Evolutionary conservation across 176 grass and related monocot genomes (phyloP), one percentile per base, ranked within the genome.

Genomic region (Carex kokanica): DNA sequence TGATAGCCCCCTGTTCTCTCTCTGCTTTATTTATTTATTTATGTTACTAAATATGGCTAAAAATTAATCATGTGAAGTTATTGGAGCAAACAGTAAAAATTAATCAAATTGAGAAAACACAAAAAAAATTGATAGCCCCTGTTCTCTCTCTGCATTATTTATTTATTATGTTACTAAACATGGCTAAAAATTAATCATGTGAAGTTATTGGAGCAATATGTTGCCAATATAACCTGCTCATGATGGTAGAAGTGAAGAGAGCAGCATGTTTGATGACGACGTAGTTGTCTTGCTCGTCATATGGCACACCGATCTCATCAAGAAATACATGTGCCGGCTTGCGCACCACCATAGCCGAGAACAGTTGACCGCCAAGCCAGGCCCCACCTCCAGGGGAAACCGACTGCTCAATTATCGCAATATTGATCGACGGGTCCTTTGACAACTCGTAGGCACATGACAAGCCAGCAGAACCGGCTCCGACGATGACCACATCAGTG

Each of bases 331-430:
- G 96, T 18, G 93, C 96, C 2, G 96, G 93, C 85, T 95, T 95
- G 58, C 93, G 93, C 74, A 99, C 91, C 66, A 99, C 91, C 97
- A 99, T 99, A 91, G 97, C 86, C 2, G 97, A 99, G 88, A 99
- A 99, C 3, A 99, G 86, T 85, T 99, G 97, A 8, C 97, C 97
- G 27, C 97, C 93, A 18, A 99, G 91, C 97, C 97, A 99, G 1
- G 97, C 97, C 51, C 97, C 97, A 78, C 93, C 93, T 68, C 97
- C 97, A 6, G 93, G 93, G 64, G 97, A 99, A n/a, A 96, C 97
- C 4, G 91, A 99, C 78, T 99, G 93, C 88, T 99, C 97, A 3
- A 99, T 51, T 43, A 99, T 90, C 70, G 93, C 93, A 41, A 96
- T 17, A 86, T 69, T 84, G 5, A 99, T 62, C 38, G 91, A 86